Percentiles rank a stretch among this genome's conserved stretches.
Conservation (phyloP, 768 basidiomycete genomes). For the Boletus bicolor region DNA sequence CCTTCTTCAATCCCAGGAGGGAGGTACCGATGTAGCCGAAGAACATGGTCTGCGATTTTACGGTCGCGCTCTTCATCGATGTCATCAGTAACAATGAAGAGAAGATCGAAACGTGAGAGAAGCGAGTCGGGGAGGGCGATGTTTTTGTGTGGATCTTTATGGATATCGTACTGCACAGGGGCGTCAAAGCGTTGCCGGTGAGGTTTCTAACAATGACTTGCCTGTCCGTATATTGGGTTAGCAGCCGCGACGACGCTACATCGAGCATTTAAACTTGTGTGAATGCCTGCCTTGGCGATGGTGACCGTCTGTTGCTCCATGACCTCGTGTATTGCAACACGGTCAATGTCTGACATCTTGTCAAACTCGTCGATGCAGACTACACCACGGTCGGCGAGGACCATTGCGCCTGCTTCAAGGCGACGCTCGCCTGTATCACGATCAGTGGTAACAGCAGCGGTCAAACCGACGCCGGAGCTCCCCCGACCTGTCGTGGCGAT, state of each 20-base stretch:
- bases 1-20: slow-evolving; percentile 97
- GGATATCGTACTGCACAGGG: slow-evolving; percentile 85
- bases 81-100: slow-evolving; percentile 98
- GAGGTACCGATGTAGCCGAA: slow-evolving; percentile 95
- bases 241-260: slow-evolving; percentile 98
- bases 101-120: slow-evolving; percentile 95
- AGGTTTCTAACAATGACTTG: slow-evolving; percentile 32
- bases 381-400: slow-evolving; percentile 96
- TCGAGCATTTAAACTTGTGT: slow-evolving; percentile 95
- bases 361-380: slow-evolving; percentile 99
- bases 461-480: slow-evolving; percentile 97
- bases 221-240: slow-evolving; percentile 98
- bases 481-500: slow-evolving; percentile 98
- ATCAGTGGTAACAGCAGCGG: slow-evolving; percentile 97
- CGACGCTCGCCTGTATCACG: slow-evolving; percentile 96
- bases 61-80: slow-evolving; percentile 94
- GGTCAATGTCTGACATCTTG: slow-evolving; percentile 99
- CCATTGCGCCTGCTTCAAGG: slow-evolving; percentile 99
- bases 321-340: slow-evolving; percentile 99
- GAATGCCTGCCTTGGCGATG: slow-evolving; percentile 98
- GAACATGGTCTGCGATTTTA: slow-evolving; percentile 93
- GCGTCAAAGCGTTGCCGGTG: slow-evolving; percentile 7
- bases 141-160: slow-evolving; percentile 98
- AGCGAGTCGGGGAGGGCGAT: slow-evolving; percentile 97
- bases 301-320: slow-evolving; percentile 99